Evolutionary conservation across 2,329 filamentous ascomycete species (phyloP).

Genomic region (Xylaria polymorpha): DNA sequence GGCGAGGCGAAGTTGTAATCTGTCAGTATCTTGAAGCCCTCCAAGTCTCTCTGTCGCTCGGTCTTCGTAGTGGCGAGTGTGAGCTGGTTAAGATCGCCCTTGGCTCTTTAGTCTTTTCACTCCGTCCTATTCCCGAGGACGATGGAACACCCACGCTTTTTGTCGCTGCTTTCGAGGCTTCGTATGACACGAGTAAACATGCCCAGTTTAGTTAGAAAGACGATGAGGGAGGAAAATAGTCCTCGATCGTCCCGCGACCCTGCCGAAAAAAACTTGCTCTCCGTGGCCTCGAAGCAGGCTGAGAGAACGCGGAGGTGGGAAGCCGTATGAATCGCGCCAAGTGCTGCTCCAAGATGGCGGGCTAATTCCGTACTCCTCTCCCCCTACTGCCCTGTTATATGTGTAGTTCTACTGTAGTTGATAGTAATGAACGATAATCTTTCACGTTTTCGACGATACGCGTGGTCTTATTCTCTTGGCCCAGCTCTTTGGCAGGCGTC

Average conservation of each 20-base stretch:
- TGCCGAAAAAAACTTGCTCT: background rate
- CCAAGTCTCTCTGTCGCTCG: background rate
- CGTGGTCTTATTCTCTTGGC: background rate
- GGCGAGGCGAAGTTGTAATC: background rate
- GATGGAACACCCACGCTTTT: background rate
- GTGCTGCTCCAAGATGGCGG: conserved; percentile 1
- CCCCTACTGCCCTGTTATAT: background rate
- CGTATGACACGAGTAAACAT: background rate
- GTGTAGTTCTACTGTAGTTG: background rate
- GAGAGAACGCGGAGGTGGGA: background rate
- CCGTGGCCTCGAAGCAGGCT: background rate
- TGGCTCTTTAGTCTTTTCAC: background rate
- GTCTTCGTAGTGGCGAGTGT: background rate
- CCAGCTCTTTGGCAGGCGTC: background rate
- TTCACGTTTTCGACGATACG: conserved; percentile 9
- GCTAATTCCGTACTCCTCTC: conserved; percentile 14
- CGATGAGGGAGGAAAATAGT: background rate
- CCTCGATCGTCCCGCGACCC: background rate
- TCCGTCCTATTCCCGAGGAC: background rate
- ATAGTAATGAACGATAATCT: background rate
- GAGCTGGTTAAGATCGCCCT: background rate
- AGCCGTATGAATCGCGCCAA: background rate
- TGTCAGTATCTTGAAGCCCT: background rate
- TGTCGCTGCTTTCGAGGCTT: background rate
- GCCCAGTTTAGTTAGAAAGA: background rate